Evolutionary conservation across 192 early-diverging fungal species (phyloP), one percentile per base, ranked within the genome.

Genomic region (Coemansia sp.): DNA sequence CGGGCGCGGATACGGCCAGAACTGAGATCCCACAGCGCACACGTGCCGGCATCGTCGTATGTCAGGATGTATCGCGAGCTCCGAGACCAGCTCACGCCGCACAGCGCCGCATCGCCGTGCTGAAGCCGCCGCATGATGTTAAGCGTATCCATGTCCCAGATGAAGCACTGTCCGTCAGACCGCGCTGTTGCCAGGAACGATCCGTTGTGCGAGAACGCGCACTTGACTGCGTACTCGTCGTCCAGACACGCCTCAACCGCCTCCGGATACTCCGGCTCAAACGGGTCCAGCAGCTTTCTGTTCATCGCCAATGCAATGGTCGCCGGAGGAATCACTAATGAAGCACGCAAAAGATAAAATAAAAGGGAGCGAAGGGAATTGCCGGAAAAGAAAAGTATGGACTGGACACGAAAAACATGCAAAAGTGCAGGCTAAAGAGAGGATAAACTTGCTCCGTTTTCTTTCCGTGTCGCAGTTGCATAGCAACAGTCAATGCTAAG

Each of bases 61-160:
- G 95, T 91, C 42, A 97, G 72, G 6, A 98, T 63, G 76, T 88
- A 90, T 8, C 90, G 84, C 6, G 93, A 91, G 74, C 88, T 88
- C 10, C 87, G 77, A 18, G 90, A 88, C 95, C 95, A 97, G 65
- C 94, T 94, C 55, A 97, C 72, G 40, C 93, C 90, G 7, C 88
- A 86, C 6, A 98, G 80, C 19, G 85, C 72, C 11, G 84, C 83
- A n/a, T 92, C 89, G 76, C 96, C 92, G 9, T 93, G 93, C 8
- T 77, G 49, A 8, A 96, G 85, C 41, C 77, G 88, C 15, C 90
- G 83, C 39, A 87, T 80, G 19, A 95, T 77, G 26, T 88, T 88
- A n/a, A 89, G 85, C 5, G 94, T 93, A 61, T 94, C 92, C 83
- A 96, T 88, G 72, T 97, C 95, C 92, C 93, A 94, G 42, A 98